A percentile compares a stretch with the other conserved stretches of the same genome.
phyloP scores from a whole-genome alignment of 495 filamentous ascomycete genomes.

The Aspergillus taichungensis region DNA sequence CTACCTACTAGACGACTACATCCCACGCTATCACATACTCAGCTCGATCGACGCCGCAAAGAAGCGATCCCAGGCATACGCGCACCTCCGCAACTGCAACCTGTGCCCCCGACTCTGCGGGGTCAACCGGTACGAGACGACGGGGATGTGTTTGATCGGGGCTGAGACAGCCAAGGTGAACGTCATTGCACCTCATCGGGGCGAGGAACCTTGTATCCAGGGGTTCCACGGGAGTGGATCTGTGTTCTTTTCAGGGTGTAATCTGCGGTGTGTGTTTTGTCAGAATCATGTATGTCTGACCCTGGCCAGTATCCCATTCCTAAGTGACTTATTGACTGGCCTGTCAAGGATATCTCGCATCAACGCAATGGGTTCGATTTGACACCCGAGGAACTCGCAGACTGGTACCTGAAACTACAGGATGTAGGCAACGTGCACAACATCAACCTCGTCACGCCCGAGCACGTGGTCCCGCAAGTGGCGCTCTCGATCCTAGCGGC shows the following conservation, averaged over 20 bases:
- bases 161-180: conserved; percentile 62
- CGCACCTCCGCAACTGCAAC: conserved; percentile 65
- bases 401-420: conserved; percentile 73
- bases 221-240: conserved; percentile 65
- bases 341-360: conserved; percentile 68
- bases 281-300: conserved; percentile 68
- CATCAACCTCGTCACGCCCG: conserved; percentile 70
- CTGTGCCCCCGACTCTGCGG: conserved; percentile 65
- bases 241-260: conserved; percentile 70
- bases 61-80: conserved; percentile 58
- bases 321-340: no score
- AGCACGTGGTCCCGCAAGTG: conserved; percentile 73
- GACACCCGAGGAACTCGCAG: conserved; percentile 65
- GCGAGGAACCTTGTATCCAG: conserved; percentile 64
- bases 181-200: conserved; percentile 56
- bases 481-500: conserved; percentile 61
- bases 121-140: conserved; percentile 63
- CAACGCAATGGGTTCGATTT: conserved; percentile 62
- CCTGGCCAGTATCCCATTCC: no score
- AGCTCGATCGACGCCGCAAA: conserved; percentile 49
- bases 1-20: conserved; percentile 66
- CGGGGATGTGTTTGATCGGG: conserved; percentile 66
- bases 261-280: conserved; percentile 71
- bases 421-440: conserved; percentile 60
- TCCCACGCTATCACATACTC: conserved; percentile 55